Evolutionary conservation across 768 basidiomycete species (phyloP).

Genomic region (Tricholoma bakamatsutake): DNA sequence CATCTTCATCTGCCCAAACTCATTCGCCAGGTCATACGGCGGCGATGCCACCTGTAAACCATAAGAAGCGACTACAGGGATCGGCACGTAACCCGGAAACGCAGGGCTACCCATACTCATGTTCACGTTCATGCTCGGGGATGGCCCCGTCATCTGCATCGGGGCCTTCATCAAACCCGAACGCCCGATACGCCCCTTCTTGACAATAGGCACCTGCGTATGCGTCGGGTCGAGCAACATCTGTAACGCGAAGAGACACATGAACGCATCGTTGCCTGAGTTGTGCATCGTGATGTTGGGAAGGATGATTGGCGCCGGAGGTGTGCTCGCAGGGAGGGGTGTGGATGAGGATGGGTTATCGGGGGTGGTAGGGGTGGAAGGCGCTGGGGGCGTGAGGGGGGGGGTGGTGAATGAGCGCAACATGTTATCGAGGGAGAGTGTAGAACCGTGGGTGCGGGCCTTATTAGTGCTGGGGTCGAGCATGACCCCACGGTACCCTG

Average conservation of each 20-base stretch:
- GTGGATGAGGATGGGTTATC: conserved; percentile 10
- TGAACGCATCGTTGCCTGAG: conserved; percentile 76
- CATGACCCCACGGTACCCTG: conserved; percentile 57
- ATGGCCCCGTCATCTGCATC: neutral
- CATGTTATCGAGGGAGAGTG: conserved; percentile 58
- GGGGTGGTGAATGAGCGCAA: conserved; percentile 51
- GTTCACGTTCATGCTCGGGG: neutral
- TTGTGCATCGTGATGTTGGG: conserved; percentile 53
- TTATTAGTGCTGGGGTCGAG: conserved; percentile 51
- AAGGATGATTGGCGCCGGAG: conserved; percentile 20
- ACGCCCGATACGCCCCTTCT: conserved; percentile 19
- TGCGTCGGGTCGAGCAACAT: conserved; percentile 54
- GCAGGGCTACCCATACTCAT: conserved; percentile 9
- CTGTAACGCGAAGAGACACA: conserved; percentile 64
- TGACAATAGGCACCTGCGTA: conserved; percentile 30
- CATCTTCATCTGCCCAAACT: conserved; percentile 36
- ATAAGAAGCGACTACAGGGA: neutral
- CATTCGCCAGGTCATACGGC: conserved; percentile 30
- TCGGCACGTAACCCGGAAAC: neutral
- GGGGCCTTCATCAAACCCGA: neutral
- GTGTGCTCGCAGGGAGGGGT: conserved; percentile 1
- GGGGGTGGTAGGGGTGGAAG: conserved; percentile 9
- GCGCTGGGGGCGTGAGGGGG: conserved; percentile 18
- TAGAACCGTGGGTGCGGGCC: conserved; percentile 43
- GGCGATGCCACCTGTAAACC: conserved; percentile 5